Base-by-base conservation (phyloP, 1,284 basidiomycete genomes). In the Mycena sp. region DNA sequence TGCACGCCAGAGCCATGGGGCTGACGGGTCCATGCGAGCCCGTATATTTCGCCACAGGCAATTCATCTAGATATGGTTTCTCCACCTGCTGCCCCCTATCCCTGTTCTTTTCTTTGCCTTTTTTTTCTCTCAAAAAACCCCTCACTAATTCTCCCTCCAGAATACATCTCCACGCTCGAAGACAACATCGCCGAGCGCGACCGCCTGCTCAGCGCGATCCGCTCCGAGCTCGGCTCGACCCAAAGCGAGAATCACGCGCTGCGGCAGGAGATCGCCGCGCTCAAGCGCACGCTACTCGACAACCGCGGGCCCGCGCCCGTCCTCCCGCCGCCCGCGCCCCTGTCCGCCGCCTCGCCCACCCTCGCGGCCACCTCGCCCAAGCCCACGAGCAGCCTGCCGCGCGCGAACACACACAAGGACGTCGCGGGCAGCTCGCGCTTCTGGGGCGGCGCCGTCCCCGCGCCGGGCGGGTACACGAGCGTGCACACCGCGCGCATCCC, bases 101-200 rank as follows among this genome's bases (percentile, higher is more conserved):
- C n/a, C n/a, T n/a, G n/a, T n/a, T n/a, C n/a, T n/a, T 35, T 35
- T 9, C 32, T 35, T 35, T 35, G 14, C 14, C 32, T 35, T 35
- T 35, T 35, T 35, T 35, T 35, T 35, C 14, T 14, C 7, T 14
- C 9, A 35, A 35, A 35, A 35, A 35, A 51, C 52, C 51, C 55
- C n/a, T n/a, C n/a, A n/a, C n/a, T n/a, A n/a, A n/a, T 14, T 61
- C 44, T 4, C 43, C 9, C 16, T 50, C n/a, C 66, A 92, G 96
- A 98, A 78, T 97, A 98, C 77, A 97, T 98, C 67, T 86, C 91
- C 7, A 94, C 94, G 0, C 89, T 98, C 57, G 97, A 99, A 78
- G 92, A 90, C 51, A 94, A 98, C 77, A 94, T 99, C 71, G 91
- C 93, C 32, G 94, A 97, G 72, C 90, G 97, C 41, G 97, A 99